Percentiles rank a stretch among this genome's conserved stretches.
Conservation (phyloP, 139 green algal species). For the Picochlorum sp. region DNA sequence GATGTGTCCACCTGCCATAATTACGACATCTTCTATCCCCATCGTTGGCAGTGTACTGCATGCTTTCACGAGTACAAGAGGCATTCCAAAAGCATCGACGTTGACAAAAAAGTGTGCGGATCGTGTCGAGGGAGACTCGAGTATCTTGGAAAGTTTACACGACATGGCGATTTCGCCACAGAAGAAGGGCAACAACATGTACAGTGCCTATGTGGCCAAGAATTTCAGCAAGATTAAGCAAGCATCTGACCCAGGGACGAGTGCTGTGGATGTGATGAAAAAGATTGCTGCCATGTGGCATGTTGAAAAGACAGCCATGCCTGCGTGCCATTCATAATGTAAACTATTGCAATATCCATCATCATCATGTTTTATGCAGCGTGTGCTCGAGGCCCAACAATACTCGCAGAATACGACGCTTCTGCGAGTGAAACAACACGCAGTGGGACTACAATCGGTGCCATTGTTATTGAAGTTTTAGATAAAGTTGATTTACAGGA, state of each 20-base stretch:
- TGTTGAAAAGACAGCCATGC: constrained; percentile 14
- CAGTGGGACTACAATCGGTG: too few species aligned
- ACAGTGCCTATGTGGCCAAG: constrained; percentile 33
- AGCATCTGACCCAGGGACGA: constrained; percentile 16
- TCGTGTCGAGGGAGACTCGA: constrained; percentile 30
- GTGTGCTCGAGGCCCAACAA: too few species aligned
- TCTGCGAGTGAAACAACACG: too few species aligned
- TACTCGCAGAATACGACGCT: too few species aligned
- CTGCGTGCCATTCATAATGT: constrained; percentile 63
- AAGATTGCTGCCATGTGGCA: constrained; percentile 20
- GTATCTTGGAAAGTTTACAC: constrained; percentile 40
- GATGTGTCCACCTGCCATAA: constrained; percentile 51
- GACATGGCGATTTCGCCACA: constrained; percentile 30
- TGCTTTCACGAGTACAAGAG: constrained; percentile 41
- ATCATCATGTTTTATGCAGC: not conserved
- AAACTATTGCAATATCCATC: not conserved
- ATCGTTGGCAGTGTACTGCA: constrained; percentile 45
- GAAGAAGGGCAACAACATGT: constrained; percentile 12
- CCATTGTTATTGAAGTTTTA: constrained; percentile 36
- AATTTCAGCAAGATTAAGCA: constrained; percentile 4
- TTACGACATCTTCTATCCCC: constrained; percentile 36
- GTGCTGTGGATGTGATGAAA: constrained; percentile 33
- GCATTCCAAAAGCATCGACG: constrained; percentile 54
- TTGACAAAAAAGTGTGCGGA: constrained; percentile 36
- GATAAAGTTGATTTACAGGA: constrained; percentile 51